Base-by-base conservation (phyloP, 257 asterid species). In the Anisodus tanguticus region DNA sequence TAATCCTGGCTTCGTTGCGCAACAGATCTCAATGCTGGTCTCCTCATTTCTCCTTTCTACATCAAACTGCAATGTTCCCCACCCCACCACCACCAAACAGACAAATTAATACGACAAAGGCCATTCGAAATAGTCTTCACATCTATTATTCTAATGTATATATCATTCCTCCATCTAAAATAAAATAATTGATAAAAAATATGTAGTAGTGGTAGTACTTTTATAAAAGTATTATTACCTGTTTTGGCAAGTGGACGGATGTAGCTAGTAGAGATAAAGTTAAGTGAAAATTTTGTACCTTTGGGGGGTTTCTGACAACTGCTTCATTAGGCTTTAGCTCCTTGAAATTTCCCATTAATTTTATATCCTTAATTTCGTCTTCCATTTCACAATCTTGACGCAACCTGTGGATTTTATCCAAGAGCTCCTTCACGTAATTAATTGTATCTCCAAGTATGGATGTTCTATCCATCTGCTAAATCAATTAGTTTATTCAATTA, bases 361-460 rank as follows among this genome's bases (percentile, higher is more conserved):
- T 87, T 80, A 77, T 83, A 41, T 82, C 83, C 81, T 87, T 83
- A 3, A 12, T 68, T 49, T 82, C 63, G 39, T 80, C 90, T 60
- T 88, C 91, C 31, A 51, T n/a, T 39, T 85, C 89, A 70, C 22
- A 9, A 11, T 88, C 89, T 70, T 90, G 91, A 2, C 85, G 85
- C 74, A 91, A 83, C 82, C 89, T 90, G 1, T 87, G 87, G 63
- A 95, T 94, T 89, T 93, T 95, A 6, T 93, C 92, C 3, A 90
- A 88, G 8, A 94, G 91, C 89, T 94, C 98, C 87, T 88, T 93
- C 92, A 92, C 86, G 87, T 94, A 95, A 80, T 95, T 98, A 60
- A 95, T 95, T 57, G 97, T 88, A 79, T 93, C 98, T 22, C 98
- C 98, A 9, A 95, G 94, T 79, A 95, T 95, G 15, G 98, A 91